Base-by-base conservation (phyloP, 75 land plant genomes). In the Selaginella tamariscina region DNA sequence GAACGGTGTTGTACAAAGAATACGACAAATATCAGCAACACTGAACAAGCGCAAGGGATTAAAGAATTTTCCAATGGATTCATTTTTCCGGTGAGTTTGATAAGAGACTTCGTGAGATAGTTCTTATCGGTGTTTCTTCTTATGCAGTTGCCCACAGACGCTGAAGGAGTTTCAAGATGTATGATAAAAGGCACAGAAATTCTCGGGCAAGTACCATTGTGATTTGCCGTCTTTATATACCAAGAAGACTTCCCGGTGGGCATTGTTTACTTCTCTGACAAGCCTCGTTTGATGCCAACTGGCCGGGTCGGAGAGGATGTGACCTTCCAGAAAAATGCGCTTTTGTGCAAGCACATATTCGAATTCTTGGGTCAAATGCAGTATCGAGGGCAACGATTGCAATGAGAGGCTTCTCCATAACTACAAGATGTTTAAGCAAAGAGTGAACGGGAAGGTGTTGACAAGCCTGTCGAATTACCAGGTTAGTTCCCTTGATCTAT, bases 191-290 rank as follows among this genome's bases (percentile, higher is more conserved):
- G 15, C 15, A 15, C 49, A 39, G 49, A 5, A 39, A 39, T 39
- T 39, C 49, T 39, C 15, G 49, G 49, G 49, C 49, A 39, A 39
- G 49, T 39, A 39, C 49, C 49, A 39, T 39, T 39, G 49, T 39
- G 49, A 39, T 39, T 39, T 39, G 49, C 49, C 5, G 15, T 39
- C 49, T 39, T 39, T 39, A 39, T 39, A 39, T 39, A 15, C 5
- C 49, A 39, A 39, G 49, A 39, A 39, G 15, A 39, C 49, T 39
- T 39, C 49, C 49, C 49, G 49, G 49, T 39, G 49, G 49, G 49
- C 49, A 39, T 39, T 39, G 49, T 39, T 39, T 39, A 39, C 49
- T 39, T 39, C 49, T 39, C 49, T 15, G 15, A 39, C 49, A 39
- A 39, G 49, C 49, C 49, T 39, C 15, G 49, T 39, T 39, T 39